Evolutionary conservation across 2,329 filamentous ascomycete species (phyloP).

Genomic region (Diaporthe vexans): DNA sequence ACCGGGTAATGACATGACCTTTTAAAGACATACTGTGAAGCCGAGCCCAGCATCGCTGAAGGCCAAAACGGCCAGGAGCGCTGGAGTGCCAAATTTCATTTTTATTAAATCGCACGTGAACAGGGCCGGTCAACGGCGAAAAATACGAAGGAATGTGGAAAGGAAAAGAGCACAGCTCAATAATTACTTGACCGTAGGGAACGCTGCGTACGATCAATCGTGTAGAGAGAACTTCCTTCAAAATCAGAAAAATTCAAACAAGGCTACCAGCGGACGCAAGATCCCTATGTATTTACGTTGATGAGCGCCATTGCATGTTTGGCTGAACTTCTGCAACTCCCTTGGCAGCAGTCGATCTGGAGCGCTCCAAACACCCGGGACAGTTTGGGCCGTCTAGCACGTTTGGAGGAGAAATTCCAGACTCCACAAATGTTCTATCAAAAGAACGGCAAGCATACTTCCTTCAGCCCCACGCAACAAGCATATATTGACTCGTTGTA

Average conservation of each 20-base stretch:
- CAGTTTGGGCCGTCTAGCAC: constrained; percentile 31
- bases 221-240: background rate
- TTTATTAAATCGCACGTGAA: background rate
- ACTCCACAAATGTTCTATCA: constrained; percentile 32
- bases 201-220: constrained; percentile 2
- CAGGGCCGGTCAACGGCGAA: constrained; percentile 32
- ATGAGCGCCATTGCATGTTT: constrained; percentile 10
- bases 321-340: constrained; percentile 29
- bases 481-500: background rate
- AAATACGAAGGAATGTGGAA: constrained; percentile 19
- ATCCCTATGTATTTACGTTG: background rate
- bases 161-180: constrained; percentile 6
- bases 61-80: constrained; percentile 34
- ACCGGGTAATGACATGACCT: background rate
- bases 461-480: background rate
- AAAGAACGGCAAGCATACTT: constrained; percentile 8
- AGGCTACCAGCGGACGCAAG: background rate
- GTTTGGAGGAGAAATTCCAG: constrained; percentile 14
- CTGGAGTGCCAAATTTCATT: constrained; percentile 33
- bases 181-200: background rate
- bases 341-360: constrained; percentile 29
- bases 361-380: constrained; percentile 29
- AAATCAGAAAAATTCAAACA: background rate
- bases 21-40: constrained; percentile 33
- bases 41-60: constrained; percentile 37